Conservation (phyloP, 441 rosid species). For the Isatis lusitanica region DNA sequence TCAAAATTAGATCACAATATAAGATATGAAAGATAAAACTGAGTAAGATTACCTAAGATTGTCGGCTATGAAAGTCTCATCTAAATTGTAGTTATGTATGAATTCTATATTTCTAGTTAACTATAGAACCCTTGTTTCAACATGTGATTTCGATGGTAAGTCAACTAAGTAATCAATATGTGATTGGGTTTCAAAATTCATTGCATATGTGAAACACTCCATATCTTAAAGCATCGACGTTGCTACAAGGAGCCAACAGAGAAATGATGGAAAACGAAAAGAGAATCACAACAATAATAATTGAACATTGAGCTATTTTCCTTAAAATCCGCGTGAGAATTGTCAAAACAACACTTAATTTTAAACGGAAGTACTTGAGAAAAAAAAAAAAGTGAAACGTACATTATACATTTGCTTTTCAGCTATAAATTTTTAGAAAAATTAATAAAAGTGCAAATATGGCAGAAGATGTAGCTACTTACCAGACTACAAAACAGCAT, state of each 20-base stretch:
- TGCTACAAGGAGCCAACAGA: not conserved
- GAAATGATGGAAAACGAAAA: not conserved
- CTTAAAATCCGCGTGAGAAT: not conserved
- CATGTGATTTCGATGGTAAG: not conserved
- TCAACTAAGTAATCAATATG: not conserved
- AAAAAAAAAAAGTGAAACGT: not conserved
- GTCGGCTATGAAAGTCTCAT: not conserved
- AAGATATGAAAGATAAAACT: not conserved
- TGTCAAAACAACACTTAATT: not conserved
- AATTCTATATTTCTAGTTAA: not conserved
- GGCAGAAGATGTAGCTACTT: not conserved
- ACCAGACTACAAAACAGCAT: slow-evolving; percentile 17
- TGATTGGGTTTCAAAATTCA: not conserved
- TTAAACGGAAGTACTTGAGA: not conserved
- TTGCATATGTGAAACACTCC: not conserved
- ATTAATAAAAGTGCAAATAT: not conserved
- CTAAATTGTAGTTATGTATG: not conserved
- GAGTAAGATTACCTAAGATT: not conserved
- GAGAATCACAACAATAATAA: not conserved
- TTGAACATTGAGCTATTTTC: not conserved
- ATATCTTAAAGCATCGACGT: not conserved
- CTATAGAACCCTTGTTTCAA: not conserved
- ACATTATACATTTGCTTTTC: slow-evolving; percentile 25
- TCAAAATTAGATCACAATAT: not conserved
- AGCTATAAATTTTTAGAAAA: not conserved